Base-by-base conservation (phyloP, 1,139 yeast genomes). In the Blastobotrys apis region DNA sequence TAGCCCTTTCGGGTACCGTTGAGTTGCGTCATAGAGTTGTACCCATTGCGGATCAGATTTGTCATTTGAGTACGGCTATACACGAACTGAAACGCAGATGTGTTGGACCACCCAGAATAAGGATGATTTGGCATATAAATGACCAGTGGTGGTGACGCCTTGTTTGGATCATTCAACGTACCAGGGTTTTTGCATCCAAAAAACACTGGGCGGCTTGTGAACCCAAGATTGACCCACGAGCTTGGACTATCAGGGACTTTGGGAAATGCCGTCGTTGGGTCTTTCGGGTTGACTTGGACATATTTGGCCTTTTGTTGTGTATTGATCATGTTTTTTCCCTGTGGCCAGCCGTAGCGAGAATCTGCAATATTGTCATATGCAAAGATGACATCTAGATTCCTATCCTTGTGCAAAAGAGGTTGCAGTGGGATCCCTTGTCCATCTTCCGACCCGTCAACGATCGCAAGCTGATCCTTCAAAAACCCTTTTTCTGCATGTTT, bases 361-460 rank as follows among this genome's bases (percentile, higher is more conserved):
- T 88, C 95, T 34, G 86, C 92, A n/a, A 88, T 79, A 64, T 83
- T 84, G 60, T 88, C 97, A 59, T 78, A 80, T 0, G 94, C 94
- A 63, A 88, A 77, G 27, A 88, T 74, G 10, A 84, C 78, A 60
- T 88, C 97, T 19, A 87, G 71, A n/a, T 71, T 69, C 59, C 97
- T 76, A 37, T 73, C 74, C 9, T 78, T 75, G 63, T 83, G 92
- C 39, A 87, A 63, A 54, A 87, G 70, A 19, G 97, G 96, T 49
- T 75, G 71, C 37, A 86, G 67, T 8, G 97, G 97, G 25, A 88
- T 72, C 55, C 83, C 84, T 61, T 87, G 92, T 12, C 64, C 65
- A 65, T 85, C 95, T 63, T 83, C 90, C 53, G 96, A 95, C 49
- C 96, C 96, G 60, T 88, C 97, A n/a, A 81, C 90, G 49, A 87